phyloP scores from a whole-genome alignment of 2,329 filamentous ascomycete genomes.

The Zymoseptoria ardabiliae region DNA sequence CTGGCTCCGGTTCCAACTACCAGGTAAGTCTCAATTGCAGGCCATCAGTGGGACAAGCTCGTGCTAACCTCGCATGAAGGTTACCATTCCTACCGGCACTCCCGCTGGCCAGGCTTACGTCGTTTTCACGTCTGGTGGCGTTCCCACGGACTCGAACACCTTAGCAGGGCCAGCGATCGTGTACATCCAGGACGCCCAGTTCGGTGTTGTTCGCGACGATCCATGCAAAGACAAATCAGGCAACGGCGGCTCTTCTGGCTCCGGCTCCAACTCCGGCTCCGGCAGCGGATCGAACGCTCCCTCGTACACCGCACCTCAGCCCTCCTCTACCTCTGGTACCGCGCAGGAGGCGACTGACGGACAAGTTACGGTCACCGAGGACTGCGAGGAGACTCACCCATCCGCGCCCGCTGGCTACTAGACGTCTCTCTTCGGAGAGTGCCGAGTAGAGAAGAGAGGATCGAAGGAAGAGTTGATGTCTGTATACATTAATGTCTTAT shows the following conservation, averaged over 20 bases:
- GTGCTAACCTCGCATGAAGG: background rate
- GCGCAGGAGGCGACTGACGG: no score
- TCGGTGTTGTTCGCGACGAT: background rate
- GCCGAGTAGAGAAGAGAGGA: background rate
- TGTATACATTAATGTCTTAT: background rate
- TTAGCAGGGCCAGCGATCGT: constrained; percentile 25
- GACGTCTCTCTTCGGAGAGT: background rate
- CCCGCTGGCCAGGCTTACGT: constrained; percentile 23
- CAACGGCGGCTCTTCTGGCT: background rate
- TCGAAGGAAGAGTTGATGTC: background rate
- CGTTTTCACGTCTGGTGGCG: constrained; percentile 18
- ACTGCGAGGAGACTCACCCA: background rate
- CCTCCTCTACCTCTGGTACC: no score
- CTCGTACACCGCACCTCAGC: no score
- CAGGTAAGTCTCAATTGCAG: background rate
- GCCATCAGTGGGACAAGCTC: no score
- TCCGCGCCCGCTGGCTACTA: background rate
- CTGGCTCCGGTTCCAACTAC: constrained; percentile 13
- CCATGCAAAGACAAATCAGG: no score
- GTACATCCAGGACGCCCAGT: constrained; percentile 12
- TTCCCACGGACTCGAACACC: constrained; percentile 23
- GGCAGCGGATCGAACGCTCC: no score
- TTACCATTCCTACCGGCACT: constrained; percentile 11
- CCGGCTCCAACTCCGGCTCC: background rate
- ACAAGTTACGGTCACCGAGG: background rate